phyloP scores from a whole-genome alignment of 1,284 basidiomycete species.

The Trametes sp. region DNA sequence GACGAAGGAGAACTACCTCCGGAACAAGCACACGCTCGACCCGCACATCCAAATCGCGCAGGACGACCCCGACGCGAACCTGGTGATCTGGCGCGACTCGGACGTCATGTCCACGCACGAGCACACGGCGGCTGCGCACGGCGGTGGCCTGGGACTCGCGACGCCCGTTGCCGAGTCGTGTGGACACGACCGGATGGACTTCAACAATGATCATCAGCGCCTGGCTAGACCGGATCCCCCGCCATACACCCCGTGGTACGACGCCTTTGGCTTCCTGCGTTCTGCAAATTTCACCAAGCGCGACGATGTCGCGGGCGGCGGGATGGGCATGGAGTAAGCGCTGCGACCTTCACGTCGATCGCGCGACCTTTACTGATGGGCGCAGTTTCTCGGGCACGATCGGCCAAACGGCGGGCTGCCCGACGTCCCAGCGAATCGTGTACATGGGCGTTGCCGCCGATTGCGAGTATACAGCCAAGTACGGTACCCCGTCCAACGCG shows the following conservation, averaged over 20 bases:
- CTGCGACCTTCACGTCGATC: neutral
- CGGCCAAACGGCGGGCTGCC: constrained; percentile 76
- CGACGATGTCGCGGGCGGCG: constrained; percentile 63
- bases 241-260: constrained; percentile 49
- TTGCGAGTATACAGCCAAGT: constrained; percentile 77
- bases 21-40: constrained; percentile 65
- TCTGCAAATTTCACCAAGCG: constrained; percentile 50
- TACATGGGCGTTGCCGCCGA: constrained; percentile 92
- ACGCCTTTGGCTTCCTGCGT: constrained; percentile 47
- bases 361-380: neutral
- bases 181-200: constrained; percentile 72
- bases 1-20: constrained; percentile 76
- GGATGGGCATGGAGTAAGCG: constrained; percentile 62
- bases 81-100: constrained; percentile 79
- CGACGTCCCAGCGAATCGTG: constrained; percentile 76
- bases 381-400: constrained; percentile 74
- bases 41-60: constrained; percentile 52
- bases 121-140: constrained; percentile 43
- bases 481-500: constrained; percentile 70
- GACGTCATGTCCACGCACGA: constrained; percentile 66
- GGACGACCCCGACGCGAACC: constrained; percentile 52
- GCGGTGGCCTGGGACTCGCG: constrained; percentile 28
- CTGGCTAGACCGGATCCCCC: constrained; percentile 44
- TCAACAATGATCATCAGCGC: constrained; percentile 74
- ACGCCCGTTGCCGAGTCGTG: constrained; percentile 53